phyloP scores from a whole-genome alignment of 2,329 filamentous ascomycete species.

The Sporothrix variecibatus region DNA sequence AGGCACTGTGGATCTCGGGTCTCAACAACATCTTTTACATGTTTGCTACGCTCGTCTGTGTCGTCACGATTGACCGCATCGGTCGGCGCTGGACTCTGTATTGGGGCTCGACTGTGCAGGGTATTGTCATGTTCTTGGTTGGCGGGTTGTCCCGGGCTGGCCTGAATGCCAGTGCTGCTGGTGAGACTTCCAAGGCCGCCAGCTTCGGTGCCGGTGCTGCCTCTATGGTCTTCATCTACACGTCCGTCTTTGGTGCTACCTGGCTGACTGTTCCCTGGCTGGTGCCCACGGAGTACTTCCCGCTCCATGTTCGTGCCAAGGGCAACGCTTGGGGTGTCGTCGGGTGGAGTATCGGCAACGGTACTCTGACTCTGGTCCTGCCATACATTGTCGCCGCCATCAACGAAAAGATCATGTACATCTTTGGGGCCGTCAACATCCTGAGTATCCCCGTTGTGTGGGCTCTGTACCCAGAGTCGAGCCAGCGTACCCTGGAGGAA shows the following conservation, averaged over 20 bases:
- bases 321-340: conserved; percentile 77
- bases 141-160: conserved; percentile 59
- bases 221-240: conserved; percentile 39
- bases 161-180: background rate
- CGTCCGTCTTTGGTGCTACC: conserved; percentile 63
- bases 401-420: conserved; percentile 70
- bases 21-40: background rate
- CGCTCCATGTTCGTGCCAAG: conserved; percentile 68
- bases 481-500: conserved; percentile 72
- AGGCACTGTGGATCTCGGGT: conserved; percentile 58
- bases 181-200: background rate
- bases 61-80: background rate
- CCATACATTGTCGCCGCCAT: conserved; percentile 65
- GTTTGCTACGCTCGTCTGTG: background rate
- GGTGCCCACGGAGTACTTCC: conserved; percentile 74
- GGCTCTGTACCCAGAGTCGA: conserved; percentile 73
- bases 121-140: conserved; percentile 67
- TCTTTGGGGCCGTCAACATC: conserved; percentile 69
- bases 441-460: conserved; percentile 69
- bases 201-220: background rate
- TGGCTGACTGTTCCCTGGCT: conserved; percentile 63
- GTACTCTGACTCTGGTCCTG: conserved; percentile 45
- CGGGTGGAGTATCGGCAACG: conserved; percentile 73
- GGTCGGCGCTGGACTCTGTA: conserved; percentile 47
- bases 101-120: conserved; percentile 66